Evolutionary conservation across 345 rosid genomes (phyloP).

Genomic region (Cardamine chenopodiifolia): DNA sequence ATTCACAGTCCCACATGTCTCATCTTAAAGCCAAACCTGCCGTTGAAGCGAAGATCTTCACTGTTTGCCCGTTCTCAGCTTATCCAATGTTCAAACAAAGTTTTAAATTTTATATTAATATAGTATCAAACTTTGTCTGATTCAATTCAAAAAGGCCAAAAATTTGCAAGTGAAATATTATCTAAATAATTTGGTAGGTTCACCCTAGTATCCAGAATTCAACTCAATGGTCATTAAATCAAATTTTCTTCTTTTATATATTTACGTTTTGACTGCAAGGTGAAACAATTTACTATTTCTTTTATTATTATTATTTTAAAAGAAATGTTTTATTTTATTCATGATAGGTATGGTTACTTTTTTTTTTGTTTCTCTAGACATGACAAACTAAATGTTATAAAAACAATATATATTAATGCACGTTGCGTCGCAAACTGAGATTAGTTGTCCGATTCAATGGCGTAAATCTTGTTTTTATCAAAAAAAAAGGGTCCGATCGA

Average conservation of each 20-base stretch:
- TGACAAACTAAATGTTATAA: not conserved
- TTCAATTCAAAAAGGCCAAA: conserved; percentile 4
- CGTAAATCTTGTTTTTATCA: not conserved
- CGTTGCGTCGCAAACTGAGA: not conserved
- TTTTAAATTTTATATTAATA: not conserved
- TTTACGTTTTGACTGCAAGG: not conserved
- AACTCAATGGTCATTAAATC: not conserved
- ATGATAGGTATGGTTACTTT: not conserved
- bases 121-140: conserved; percentile 1
- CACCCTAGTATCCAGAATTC: not conserved
- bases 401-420: not conserved
- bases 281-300: not conserved
- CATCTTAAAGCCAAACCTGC: conserved; percentile 43
- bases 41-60: conserved; percentile 53
- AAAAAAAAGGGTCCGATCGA: not conserved
- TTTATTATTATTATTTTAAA: not conserved
- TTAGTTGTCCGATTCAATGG: not conserved
- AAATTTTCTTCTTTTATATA: not conserved
- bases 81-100: conserved; percentile 24
- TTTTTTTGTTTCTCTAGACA: not conserved
- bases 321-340: not conserved
- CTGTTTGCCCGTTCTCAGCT: conserved; percentile 26
- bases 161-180: not conserved
- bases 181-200: not conserved
- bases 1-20: conserved; percentile 44